Evolutionary conservation across 306 rosid species (phyloP), one percentile per base, ranked within the genome.

Genomic region (Fragaria vesca): DNA sequence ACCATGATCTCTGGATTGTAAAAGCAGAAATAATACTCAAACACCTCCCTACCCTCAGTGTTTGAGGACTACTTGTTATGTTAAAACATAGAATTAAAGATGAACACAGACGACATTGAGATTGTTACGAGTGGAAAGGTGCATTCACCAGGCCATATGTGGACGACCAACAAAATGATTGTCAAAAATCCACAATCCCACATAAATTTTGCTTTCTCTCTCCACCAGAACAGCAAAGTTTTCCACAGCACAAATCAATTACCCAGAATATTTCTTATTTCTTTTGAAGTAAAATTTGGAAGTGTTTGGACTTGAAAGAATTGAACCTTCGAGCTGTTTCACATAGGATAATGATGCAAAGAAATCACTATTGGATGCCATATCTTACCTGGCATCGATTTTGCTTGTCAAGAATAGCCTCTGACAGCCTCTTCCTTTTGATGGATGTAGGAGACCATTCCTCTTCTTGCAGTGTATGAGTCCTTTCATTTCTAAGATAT

Each of bases 351-450:
- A 51, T 12, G 66, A n/a, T 7, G 54, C 20, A 46, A 66, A 72
- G 71, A 78, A 52, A 45, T n/a, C 30, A 74, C 2, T 46, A 32
- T 5, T 72, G 4, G 32, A 72, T 63, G 51, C 66, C 30, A 74
- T 71, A 76, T 72, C 91, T 81, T 85, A 83, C 98, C 95, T 87
- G 90, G 88, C 88, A 83, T 48, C 88, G 85, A 82, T 81, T 87
- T 76, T 21, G 86, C 48, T 67, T 30, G 58, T 34, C 20, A 65
- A 87, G 80, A 76, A 83, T 78, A 54, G 85, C 93, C 88, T 86
- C 92, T 7, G 90, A 82, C 72, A 93, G 79, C 72, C 76, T 81
- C 84, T 78, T 88, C 78, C 86, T 86, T 86, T 86, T 84, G 43
- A 63, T 55, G 76, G 3, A 36, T 80, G 74, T 82, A 63, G 86